Percentiles rank a stretch among this genome's conserved stretches.
Conservation (phyloP, 805 yeast species). For the Starmera caribaea region DNA sequence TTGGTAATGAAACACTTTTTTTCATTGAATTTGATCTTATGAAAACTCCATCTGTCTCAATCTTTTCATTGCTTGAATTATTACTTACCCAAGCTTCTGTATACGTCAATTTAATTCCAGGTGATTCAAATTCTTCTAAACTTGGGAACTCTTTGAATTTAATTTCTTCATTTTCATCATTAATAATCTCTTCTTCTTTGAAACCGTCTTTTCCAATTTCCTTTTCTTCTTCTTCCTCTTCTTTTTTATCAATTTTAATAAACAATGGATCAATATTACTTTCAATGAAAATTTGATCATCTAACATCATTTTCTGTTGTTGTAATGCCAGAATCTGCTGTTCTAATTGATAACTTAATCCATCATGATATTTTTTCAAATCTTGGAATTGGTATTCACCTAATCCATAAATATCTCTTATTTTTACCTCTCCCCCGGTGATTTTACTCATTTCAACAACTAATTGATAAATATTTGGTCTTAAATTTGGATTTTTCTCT, state of each 20-base stretch:
- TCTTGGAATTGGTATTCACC: slow-evolving; percentile 53
- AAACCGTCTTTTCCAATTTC: background rate
- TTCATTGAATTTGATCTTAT: too few species aligned
- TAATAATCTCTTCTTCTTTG: background rate
- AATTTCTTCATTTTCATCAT: slow-evolving; percentile 16
- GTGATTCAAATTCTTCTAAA: slow-evolving; percentile 24
- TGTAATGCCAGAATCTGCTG: slow-evolving; percentile 23
- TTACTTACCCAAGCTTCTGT: background rate
- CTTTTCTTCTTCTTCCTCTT: slow-evolving; percentile 1
- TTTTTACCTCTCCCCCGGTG: slow-evolving; percentile 30
- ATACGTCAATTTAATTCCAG: background rate
- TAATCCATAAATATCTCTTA: slow-evolving; percentile 28
- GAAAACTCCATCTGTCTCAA: too few species aligned
- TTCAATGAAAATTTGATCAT: too few species aligned
- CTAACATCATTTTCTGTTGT: slow-evolving; percentile 2
- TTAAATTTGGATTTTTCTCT: slow-evolving; percentile 67
- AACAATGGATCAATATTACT: too few species aligned
- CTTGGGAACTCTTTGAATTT: background rate
- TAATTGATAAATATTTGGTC: slow-evolving; percentile 87
- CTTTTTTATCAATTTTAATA: too few species aligned
- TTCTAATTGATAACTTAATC: slow-evolving; percentile 27
- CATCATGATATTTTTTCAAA: slow-evolving; percentile 39
- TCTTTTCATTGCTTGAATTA: too few species aligned
- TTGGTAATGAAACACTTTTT: too few species aligned
- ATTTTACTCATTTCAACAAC: slow-evolving; percentile 49